Base-by-base conservation (phyloP, 306 rosid species). In the Fragaria iinumae region DNA sequence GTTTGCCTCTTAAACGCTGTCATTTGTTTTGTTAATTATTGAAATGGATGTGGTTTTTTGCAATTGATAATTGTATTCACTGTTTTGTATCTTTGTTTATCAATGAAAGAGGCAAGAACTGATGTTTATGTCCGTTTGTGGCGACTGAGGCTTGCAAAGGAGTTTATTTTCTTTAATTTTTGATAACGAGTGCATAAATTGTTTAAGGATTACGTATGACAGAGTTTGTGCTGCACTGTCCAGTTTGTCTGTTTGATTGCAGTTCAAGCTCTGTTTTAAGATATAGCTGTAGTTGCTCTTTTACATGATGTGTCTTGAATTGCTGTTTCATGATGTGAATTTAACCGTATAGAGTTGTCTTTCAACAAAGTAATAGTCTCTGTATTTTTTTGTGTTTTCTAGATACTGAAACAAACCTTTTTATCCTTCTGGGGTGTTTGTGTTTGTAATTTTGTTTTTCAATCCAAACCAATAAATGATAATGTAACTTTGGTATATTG, bases 1-100 rank as follows among this genome's bases (percentile, higher is more conserved):
- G 96, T 89, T 83, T 79, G 62, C 2, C 0, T 34, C 67, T 60
- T 5, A 25, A 60, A 27, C 38, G 0, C 18, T 11, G 17, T 8
- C 0, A 2, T 21, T 6, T 21, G 3, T 23, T 23, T 41, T 16
- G 11, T 53, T 53, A 20, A 21, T 9, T 2, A 0, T 47, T 47
- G 4, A 47, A 10, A 10, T 45, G 50, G 32, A 29, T 29, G 32
- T 29, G 2, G 21, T 67, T 32, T 32, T 32, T 32, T 32, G 36
- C 36, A 32, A 32, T 32, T 32, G 36, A 32, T 32, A 9, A 3
- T n/a, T 25, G 11, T 11, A 23, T 60, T 13, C 4, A 27, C 18
- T 60, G 39, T 2, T 29, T 13, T 2, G 18, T 63, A 4, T 12
- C 2, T 29, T 12, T 4, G 21, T 29, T 6, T 10, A 23, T 21